Evolutionary conservation across 1,284 basidiomycete species (phyloP).

Genomic region (Naganishia liquefaciens): DNA sequence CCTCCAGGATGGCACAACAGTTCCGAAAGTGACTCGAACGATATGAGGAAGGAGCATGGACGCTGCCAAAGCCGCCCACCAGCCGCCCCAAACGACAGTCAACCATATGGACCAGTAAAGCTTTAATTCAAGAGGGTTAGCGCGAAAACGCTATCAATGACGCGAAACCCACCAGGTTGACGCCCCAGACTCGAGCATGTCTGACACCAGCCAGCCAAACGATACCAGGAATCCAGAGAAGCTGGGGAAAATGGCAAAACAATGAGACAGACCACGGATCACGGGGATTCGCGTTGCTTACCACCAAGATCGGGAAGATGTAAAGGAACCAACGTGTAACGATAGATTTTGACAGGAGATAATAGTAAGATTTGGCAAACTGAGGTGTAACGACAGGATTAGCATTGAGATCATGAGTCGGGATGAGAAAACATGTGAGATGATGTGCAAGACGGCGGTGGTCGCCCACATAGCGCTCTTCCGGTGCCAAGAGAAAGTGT

Average conservation of each 20-base stretch:
- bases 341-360: slow-evolving; percentile 73
- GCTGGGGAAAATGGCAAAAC: slow-evolving; percentile 3
- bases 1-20: slow-evolving; percentile 67
- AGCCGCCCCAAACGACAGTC: slow-evolving; percentile 74
- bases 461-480: too few relatives aligned
- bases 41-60: slow-evolving; percentile 65
- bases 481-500: too few relatives aligned
- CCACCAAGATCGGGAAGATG: slow-evolving; percentile 68
- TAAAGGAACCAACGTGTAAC: slow-evolving; percentile 77
- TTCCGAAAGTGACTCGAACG: slow-evolving; percentile 66
- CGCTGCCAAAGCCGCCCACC: slow-evolving; percentile 74
- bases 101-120: slow-evolving; percentile 89
- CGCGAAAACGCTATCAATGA: neutral
- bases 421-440: neutral
- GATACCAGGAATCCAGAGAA: slow-evolving; percentile 74
- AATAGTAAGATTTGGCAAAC: slow-evolving; percentile 62
- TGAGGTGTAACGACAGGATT: slow-evolving; percentile 9
- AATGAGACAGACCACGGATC: neutral
- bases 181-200: slow-evolving; percentile 57
- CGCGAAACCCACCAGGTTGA: slow-evolving; percentile 54
- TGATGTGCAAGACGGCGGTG: neutral
- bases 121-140: slow-evolving; percentile 50
- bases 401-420: too few relatives aligned
- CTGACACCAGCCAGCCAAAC: slow-evolving; percentile 65
- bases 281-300: slow-evolving; percentile 15